Evolutionary conservation across 2,329 filamentous ascomycete genomes (phyloP).

Genomic region (Trichoderma sp.): DNA sequence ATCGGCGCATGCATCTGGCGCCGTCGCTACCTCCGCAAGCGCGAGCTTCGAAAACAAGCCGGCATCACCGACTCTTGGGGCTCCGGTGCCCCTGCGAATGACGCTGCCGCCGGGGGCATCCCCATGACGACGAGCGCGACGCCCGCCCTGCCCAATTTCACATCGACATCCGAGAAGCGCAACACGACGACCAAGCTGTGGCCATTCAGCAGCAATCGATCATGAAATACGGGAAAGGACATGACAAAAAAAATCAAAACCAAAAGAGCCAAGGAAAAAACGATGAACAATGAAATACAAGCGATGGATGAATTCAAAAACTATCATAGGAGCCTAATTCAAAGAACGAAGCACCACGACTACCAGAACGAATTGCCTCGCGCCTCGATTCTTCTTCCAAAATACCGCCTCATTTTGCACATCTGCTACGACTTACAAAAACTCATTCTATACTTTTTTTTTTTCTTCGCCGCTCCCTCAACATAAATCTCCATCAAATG

Average conservation of each 20-base stretch:
- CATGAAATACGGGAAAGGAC: neutral
- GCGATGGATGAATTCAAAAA: neutral
- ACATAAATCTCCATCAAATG: neutral
- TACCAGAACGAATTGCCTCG: neutral
- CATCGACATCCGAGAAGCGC: conserved; percentile 22
- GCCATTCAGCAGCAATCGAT: conserved; percentile 8
- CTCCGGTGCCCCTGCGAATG: conserved; percentile 32
- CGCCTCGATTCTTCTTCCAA: neutral
- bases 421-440: neutral
- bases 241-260: neutral
- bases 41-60: conserved; percentile 56
- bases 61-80: conserved; percentile 40
- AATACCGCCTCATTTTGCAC: neutral
- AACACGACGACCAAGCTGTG: conserved; percentile 13
- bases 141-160: conserved; percentile 13
- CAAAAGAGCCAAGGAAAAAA: neutral
- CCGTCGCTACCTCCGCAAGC: conserved; percentile 70
- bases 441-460: neutral
- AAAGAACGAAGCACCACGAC: conserved; percentile 19
- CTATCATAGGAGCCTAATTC: conserved; percentile 8
- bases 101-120: conserved; percentile 30
- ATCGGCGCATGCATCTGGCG: conserved; percentile 70
- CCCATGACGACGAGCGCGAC: conserved; percentile 28
- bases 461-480: neutral
- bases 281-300: neutral